phyloP scores from a whole-genome alignment of 768 basidiomycete genomes.

The Calvatia gigantea region DNA sequence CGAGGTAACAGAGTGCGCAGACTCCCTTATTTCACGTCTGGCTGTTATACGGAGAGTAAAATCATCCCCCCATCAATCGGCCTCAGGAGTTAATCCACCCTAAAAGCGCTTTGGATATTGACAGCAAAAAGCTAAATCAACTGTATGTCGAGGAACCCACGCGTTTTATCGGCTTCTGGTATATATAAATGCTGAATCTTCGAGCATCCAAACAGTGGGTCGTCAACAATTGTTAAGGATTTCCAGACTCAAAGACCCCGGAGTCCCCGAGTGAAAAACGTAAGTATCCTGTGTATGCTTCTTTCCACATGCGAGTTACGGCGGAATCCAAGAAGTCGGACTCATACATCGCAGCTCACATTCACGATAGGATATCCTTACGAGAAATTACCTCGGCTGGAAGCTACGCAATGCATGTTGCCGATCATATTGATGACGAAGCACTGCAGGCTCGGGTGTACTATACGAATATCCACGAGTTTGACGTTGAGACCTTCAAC shows the following conservation, averaged over 20 bases:
- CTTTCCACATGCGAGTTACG: not conserved
- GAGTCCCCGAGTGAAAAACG: not conserved
- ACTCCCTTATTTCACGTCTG: slow-evolving; percentile 1
- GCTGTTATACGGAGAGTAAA: slow-evolving; percentile 1
- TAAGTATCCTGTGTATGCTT: not conserved
- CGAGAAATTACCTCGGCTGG: not conserved
- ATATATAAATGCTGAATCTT: not conserved
- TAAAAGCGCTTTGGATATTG: not conserved
- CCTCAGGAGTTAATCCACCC: not conserved
- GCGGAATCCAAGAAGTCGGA: not conserved
- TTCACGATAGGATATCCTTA: not conserved
- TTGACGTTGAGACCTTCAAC: no score
- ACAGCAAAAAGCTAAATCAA: not conserved
- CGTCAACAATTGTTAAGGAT: not conserved
- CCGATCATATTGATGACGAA: not conserved
- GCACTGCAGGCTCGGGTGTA: not conserved
- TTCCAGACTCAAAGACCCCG: not conserved
- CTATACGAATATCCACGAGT: no score
- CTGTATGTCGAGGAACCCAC: not conserved
- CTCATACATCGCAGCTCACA: not conserved
- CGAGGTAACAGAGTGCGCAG: not conserved
- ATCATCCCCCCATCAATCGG: no score
- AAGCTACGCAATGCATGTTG: not conserved
- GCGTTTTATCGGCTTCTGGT: not conserved
- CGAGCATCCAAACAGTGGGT: not conserved